Conservation (phyloP, 306 rosid species). For the Rubus parviflorus region DNA sequence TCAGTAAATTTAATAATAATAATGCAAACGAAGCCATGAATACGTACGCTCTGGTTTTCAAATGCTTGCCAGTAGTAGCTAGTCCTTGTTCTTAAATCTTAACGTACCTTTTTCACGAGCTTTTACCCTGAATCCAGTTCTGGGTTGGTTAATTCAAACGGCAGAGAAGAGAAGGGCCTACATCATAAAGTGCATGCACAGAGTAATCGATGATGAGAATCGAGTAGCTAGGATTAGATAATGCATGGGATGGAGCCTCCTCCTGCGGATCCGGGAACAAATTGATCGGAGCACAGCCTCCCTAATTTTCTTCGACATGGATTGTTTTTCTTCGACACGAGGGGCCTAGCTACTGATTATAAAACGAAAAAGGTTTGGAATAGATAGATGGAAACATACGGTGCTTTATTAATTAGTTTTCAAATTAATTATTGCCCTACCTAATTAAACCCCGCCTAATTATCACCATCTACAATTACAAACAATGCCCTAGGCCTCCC, state of each 20-base stretch:
- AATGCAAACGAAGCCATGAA: too few relatives aligned
- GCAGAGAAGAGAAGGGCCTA: not conserved
- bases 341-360: not conserved
- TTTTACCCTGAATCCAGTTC: not conserved
- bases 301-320: conserved; percentile 9
- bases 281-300: not conserved
- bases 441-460: not conserved
- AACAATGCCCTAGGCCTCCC: not conserved
- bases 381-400: not conserved
- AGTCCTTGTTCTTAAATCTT: too few relatives aligned
- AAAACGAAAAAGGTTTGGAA: conserved; percentile 6
- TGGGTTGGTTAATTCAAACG: not conserved
- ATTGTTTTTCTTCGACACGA: not conserved
- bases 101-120: not conserved
- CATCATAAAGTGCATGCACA: not conserved
- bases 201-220: not conserved
- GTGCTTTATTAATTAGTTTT: not conserved
- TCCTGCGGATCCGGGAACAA: conserved; percentile 17
- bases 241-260: conserved; percentile 16
- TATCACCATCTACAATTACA: not conserved
- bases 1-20: too few relatives aligned
- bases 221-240: not conserved
- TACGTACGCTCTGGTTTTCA: too few relatives aligned
- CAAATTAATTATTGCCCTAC: not conserved
- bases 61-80: too few relatives aligned